Percentiles rank a stretch among this genome's conserved stretches.
Conservation (phyloP, 345 rosid species). For the Boechera stricta region DNA sequence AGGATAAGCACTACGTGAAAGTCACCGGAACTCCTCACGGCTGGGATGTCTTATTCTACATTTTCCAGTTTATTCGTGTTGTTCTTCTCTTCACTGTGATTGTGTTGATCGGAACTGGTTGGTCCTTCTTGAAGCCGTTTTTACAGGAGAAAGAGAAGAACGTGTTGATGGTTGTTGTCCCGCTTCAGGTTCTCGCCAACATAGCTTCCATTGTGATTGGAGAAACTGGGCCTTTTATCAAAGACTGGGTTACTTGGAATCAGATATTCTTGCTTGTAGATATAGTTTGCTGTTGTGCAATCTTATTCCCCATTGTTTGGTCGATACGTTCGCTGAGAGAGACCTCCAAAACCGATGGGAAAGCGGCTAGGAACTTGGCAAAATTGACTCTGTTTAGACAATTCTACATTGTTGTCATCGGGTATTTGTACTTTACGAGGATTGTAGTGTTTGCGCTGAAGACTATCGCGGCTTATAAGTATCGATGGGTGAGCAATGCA, state of each 20-base stretch:
- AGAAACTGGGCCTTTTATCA: constrained; percentile 87
- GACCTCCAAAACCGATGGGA: constrained; percentile 93
- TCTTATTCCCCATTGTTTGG: constrained; percentile 96
- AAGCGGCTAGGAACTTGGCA: constrained; percentile 91
- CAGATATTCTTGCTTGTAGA: constrained; percentile 89
- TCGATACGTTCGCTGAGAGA: constrained; percentile 84
- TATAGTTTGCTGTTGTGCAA: constrained; percentile 87
- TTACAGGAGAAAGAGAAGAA: constrained; percentile 97
- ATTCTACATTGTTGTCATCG: constrained; percentile 91
- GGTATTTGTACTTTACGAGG: constrained; percentile 90
- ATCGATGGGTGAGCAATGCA: constrained; percentile 89
- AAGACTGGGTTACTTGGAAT: constrained; percentile 95
- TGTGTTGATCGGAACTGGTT: constrained; percentile 92
- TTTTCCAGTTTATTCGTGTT: constrained; percentile 86
- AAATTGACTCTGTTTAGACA: constrained; percentile 86
- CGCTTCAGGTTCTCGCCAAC: constrained; percentile 92
- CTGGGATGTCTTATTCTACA: constrained; percentile 90
- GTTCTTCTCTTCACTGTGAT: constrained; percentile 92
- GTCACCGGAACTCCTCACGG: constrained; percentile 94
- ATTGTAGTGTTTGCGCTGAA: constrained; percentile 84
- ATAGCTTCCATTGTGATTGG: constrained; percentile 87
- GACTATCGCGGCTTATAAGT: constrained; percentile 87
- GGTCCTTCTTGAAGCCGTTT: constrained; percentile 95
- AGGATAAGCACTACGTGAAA: constrained; percentile 83
- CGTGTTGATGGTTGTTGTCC: constrained; percentile 94